Percentiles rank a stretch among this genome's conserved stretches.
Evolutionary conservation across 345 rosid genomes (phyloP).

Genomic region (Melaleuca quinquenervia): DNA sequence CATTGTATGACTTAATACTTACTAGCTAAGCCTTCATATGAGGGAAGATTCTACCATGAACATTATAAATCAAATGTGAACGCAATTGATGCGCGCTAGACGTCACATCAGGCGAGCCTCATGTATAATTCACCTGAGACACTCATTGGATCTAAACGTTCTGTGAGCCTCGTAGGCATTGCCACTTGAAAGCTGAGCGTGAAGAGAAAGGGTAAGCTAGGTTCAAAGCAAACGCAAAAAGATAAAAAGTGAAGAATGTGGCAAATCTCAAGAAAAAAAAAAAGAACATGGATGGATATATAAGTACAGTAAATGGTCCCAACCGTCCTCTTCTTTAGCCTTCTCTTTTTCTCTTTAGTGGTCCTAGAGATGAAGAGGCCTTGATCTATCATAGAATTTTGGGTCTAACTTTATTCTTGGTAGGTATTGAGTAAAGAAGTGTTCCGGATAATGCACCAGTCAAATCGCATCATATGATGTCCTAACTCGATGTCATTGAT

Average conservation of each 20-base stretch:
- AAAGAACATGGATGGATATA: background rate
- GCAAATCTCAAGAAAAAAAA: background rate
- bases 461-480: background rate
- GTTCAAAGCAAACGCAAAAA: background rate
- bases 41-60: background rate
- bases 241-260: background rate
- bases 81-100: background rate
- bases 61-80: background rate
- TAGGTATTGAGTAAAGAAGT: background rate
- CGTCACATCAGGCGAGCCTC: background rate
- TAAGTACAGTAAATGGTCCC: background rate
- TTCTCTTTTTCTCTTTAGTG: background rate
- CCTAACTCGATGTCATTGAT: background rate
- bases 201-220: background rate
- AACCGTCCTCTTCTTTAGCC: background rate
- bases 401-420: background rate
- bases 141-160: background rate
- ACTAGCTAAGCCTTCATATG: background rate
- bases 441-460: background rate
- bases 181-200: background rate
- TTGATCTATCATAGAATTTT: background rate
- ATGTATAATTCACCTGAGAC: background rate
- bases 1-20: background rate
- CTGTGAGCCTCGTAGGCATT: background rate
- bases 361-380: background rate